These are phyloP conservation scores for Camelina neglecta DNA, from an alignment of 345 rosid species.

Conservation along the genomic window DNA sequence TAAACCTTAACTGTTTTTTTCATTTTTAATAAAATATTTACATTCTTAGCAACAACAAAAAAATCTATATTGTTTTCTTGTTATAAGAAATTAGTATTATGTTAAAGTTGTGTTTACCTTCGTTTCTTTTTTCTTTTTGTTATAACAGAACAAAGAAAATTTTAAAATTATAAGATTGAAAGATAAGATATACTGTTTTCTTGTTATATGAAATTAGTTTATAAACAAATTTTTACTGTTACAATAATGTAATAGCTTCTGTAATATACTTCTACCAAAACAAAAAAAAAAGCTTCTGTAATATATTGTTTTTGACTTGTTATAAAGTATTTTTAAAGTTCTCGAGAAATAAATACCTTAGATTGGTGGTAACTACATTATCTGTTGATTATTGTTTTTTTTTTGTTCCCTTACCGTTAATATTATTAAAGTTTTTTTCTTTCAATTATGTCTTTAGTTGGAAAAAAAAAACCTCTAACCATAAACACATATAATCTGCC, in stretches of 20 bases:
- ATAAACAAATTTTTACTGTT: neutral
- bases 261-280: too few relatives aligned
- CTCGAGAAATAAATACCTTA: neutral
- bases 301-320: neutral
- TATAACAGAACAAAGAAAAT: neutral
- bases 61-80: too few relatives aligned
- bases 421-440: neutral
- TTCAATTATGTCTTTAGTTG: neutral
- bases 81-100: too few relatives aligned
- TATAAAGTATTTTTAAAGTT: neutral
- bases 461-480: neutral
- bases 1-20: too few relatives aligned
- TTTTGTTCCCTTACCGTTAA: neutral
- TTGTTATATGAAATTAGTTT: neutral
- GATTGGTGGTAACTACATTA: too few relatives aligned
- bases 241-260: too few relatives aligned
- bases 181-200: neutral
- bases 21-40: too few relatives aligned
- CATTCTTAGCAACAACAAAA: too few relatives aligned
- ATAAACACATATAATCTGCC: slow-evolving; percentile 30
- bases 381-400: slow-evolving; percentile 2
- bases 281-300: too few relatives aligned
- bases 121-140: neutral
- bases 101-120: neutral
- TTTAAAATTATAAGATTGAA: neutral